A percentile compares a stretch with the other conserved stretches of the same genome.
Conservation (phyloP, 2,329 filamentous ascomycete species). For the Arthroderma sp. region DNA sequence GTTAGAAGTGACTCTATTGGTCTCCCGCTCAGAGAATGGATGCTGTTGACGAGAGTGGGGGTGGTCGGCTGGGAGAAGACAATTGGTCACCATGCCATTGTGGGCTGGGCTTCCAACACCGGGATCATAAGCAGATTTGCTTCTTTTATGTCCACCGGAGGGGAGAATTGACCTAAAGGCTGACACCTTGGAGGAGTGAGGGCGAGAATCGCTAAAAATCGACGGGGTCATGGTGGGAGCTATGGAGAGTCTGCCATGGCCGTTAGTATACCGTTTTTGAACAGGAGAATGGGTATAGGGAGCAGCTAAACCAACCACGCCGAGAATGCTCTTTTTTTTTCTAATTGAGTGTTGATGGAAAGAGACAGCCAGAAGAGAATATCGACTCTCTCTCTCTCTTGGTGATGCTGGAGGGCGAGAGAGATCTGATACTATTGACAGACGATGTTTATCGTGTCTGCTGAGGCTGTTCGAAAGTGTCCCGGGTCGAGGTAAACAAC, state of each 20-base stretch:
- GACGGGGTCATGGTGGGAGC: neutral
- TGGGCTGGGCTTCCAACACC: slow-evolving; percentile 19
- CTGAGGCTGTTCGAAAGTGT: neutral
- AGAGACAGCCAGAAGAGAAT: neutral
- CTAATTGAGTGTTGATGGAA: neutral
- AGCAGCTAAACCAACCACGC: slow-evolving; percentile 3
- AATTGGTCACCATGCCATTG: slow-evolving; percentile 17
- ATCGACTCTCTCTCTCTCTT: neutral
- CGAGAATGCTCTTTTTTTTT: neutral
- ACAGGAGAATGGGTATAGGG: neutral
- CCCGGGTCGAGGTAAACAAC: slow-evolving; percentile 1
- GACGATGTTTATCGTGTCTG: neutral
- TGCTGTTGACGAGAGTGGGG: slow-evolving; percentile 27
- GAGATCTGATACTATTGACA: neutral
- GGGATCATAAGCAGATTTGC: slow-evolving; percentile 27
- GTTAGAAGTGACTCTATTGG: slow-evolving; percentile 21
- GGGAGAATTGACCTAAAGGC: slow-evolving; percentile 44
- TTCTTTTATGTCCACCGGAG: slow-evolving; percentile 39
- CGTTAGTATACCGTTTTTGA: neutral
- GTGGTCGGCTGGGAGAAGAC: slow-evolving; percentile 41
- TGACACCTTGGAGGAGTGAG: slow-evolving; percentile 30
- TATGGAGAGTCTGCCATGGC: neutral
- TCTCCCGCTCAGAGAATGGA: slow-evolving; percentile 22
- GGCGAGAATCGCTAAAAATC: slow-evolving; percentile 28
- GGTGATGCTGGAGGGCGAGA: neutral